These are phyloP conservation scores for Colletotrichum liaoningense DNA, from an alignment of 2,329 filamentous ascomycete species.

Conservation along the genomic window DNA sequence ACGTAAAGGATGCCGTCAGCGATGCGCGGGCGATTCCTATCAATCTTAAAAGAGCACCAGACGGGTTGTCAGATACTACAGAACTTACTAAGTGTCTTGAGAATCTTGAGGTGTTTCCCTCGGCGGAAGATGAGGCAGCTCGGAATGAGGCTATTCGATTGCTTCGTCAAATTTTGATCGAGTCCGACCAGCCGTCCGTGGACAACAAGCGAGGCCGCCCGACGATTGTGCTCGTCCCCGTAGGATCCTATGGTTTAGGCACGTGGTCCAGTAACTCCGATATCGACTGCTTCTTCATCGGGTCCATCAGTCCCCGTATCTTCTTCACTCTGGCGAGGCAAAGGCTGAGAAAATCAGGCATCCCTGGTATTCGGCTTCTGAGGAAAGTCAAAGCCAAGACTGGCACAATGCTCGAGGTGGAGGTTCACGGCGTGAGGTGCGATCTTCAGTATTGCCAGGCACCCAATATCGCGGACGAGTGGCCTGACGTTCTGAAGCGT, in stretches of 20 bases:
- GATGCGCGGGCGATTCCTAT: constrained; percentile 46
- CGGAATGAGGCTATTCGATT: constrained; percentile 58
- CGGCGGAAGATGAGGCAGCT: constrained; percentile 51
- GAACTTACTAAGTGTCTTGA: constrained; percentile 52
- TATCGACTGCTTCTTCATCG: constrained; percentile 74
- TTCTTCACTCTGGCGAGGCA: constrained; percentile 71
- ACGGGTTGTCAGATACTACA: constrained; percentile 44
- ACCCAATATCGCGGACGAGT: constrained; percentile 43
- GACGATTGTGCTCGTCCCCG: constrained; percentile 64
- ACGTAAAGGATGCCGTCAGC: background rate
- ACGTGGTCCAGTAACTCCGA: constrained; percentile 72
- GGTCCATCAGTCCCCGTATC: constrained; percentile 67
- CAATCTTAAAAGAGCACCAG: constrained; percentile 42
- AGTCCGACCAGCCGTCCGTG: constrained; percentile 40
- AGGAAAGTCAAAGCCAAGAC: constrained; percentile 68
- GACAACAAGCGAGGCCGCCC: constrained; percentile 37
- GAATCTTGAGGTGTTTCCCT: constrained; percentile 57
- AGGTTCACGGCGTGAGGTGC: constrained; percentile 67
- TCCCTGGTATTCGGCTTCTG: constrained; percentile 59
- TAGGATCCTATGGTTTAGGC: constrained; percentile 74
- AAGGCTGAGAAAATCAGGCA: constrained; percentile 60
- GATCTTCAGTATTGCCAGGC: constrained; percentile 75
- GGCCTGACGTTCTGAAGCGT: constrained; percentile 58
- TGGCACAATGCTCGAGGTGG: constrained; percentile 74
- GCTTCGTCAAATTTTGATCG: constrained; percentile 55